These are phyloP conservation scores for Eucalyptus camaldulensis DNA, from an alignment of 345 rosid species.

Conservation along the genomic window DNA sequence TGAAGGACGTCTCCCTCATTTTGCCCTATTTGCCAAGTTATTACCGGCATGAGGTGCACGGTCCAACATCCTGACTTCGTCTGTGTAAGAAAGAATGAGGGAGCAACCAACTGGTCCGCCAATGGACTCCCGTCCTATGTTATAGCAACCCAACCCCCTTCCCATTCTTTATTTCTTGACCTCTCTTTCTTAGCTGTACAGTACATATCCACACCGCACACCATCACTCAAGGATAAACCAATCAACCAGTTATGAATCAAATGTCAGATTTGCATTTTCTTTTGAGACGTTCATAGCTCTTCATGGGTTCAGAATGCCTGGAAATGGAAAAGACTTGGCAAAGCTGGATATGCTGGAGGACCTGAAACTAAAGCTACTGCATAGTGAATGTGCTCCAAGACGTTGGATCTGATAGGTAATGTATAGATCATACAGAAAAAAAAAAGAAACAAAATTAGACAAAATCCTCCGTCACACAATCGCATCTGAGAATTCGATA, in stretches of 20 bases:
- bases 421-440: neutral
- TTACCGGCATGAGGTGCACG: neutral
- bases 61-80: neutral
- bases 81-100: neutral
- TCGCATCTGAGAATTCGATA: neutral
- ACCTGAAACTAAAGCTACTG: neutral
- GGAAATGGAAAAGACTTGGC: neutral
- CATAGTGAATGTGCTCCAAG: neutral
- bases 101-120: neutral
- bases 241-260: neutral
- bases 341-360: neutral
- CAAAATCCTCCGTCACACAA: neutral
- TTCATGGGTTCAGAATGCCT: neutral
- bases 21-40: neutral
- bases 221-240: neutral
- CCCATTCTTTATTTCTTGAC: neutral
- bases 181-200: neutral
- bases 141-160: neutral
- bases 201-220: neutral
- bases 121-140: neutral
- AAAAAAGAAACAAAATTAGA: neutral
- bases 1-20: neutral
- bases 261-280: neutral
- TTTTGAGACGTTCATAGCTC: neutral
- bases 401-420: neutral